phyloP scores from a whole-genome alignment of 148 eudicot genomes.

The Vaccinium darrowii region DNA sequence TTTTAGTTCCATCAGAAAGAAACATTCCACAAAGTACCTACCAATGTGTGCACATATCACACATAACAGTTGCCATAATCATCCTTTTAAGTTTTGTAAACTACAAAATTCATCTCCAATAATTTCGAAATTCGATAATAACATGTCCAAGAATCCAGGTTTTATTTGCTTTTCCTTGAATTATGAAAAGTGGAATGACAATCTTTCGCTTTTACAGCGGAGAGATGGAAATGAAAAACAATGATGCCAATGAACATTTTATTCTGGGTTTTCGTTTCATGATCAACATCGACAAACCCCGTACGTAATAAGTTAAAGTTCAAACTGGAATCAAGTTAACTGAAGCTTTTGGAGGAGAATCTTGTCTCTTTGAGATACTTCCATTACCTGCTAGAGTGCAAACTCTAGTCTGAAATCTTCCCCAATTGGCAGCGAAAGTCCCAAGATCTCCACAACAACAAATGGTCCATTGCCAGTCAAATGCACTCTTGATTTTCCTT shows the following conservation, averaged over 20 bases:
- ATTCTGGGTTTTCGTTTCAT: no score
- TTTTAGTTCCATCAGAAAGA: no score
- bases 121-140: no score
- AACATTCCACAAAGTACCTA: no score
- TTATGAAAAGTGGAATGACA: background rate
- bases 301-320: background rate
- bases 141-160: no score
- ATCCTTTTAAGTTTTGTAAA: no score
- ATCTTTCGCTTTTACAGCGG: background rate
- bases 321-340: background rate
- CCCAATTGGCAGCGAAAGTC: slow-evolving; percentile 5
- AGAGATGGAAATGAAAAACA: background rate
- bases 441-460: slow-evolving; percentile 1
- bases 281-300: no score
- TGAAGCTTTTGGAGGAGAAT: background rate
- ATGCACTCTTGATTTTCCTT: slow-evolving; percentile 19
- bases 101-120: no score
- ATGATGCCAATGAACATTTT: background rate
- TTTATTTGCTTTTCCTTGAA: background rate
- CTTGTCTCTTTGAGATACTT: background rate
- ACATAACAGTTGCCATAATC: no score
- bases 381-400: background rate
- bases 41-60: no score
- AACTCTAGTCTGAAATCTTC: slow-evolving; percentile 4
- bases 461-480: slow-evolving; percentile 4